Base-by-base conservation (phyloP, 805 yeast genomes). In the Yarrowia alimentaria region DNA sequence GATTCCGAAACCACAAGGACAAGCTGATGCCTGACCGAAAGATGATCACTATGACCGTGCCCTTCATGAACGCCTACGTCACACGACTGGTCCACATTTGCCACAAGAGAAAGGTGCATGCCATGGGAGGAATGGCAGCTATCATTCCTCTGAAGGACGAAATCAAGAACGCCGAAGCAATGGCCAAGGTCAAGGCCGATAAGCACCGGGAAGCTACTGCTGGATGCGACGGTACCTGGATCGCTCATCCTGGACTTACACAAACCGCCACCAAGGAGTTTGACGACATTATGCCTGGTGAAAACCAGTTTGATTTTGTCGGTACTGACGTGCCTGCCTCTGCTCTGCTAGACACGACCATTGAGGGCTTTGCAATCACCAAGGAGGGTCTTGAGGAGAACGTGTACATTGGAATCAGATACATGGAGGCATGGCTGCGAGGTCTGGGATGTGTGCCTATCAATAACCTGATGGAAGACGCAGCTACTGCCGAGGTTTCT, bases 91-190 rank as follows among this genome's bases (percentile, higher is more conserved):
- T 81, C 57, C 69, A 80, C 67, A 79, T 84, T 42, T 77, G 83
- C 62, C 86, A 81, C 68, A 73, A 73, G 67, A 74, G 86, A 57
- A 80, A 80, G 57, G 85, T 81, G 22, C 84, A 80, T 61, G 86
- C 86, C 31, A 78, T 80, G 75, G 86, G 86, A 48, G 86, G 86
- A 53, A 80, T 80, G 86, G 85, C 85, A 50, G 86, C 85, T 8
- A 83, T 78, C 66, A 80, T 80, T 59, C 85, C 85, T 32, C 79
- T 80, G 68, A 80, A 80, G 70, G 70, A 71, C 45, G 84, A 80
- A 58, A 70, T 70, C 33, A 75, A 64, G 51, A 79, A 80, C 69
- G 70, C 67, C 59, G 69, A 68, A 35, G 85, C 84, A 32, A 75
- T 80, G 79, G 79, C 74, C 56, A 78, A 78, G 57, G 85, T 80